Conservation (phyloP, 208 protist genomes). For the Acanthamoeba royreba region DNA sequence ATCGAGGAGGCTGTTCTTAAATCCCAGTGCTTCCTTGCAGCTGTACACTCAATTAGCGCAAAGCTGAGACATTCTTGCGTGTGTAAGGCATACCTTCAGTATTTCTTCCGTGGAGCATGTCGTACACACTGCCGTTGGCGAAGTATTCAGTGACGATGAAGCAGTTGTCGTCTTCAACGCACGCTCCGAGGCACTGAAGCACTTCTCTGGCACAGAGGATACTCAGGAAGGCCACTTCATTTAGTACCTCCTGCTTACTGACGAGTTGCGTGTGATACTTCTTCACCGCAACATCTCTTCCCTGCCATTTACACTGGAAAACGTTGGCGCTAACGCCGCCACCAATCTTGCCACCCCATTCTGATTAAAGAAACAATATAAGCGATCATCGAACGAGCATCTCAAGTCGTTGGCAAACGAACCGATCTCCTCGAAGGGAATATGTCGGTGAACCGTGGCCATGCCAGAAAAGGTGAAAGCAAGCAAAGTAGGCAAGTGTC, state of each 20-base stretch:
- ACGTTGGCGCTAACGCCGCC: constrained; percentile 24
- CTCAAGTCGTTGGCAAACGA: background rate
- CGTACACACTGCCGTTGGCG: background rate
- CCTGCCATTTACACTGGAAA: background rate
- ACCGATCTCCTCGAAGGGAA: background rate
- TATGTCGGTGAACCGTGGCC: background rate
- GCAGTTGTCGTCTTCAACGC: background rate
- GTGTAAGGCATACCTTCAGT: background rate
- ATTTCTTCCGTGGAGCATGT: constrained; percentile 3
- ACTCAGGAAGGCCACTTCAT: constrained; percentile 20
- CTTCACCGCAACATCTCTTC: background rate
- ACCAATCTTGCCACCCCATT: background rate
- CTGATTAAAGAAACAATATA: background rate
- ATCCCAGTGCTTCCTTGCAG: background rate
- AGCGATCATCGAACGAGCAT: background rate
- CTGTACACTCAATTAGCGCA: background rate
- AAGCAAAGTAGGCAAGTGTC: constrained; percentile 17
- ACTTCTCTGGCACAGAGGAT: background rate
- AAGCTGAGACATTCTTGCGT: background rate
- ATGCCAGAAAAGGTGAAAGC: background rate
- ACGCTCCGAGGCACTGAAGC: constrained; percentile 10
- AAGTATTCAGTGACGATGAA: constrained; percentile 46
- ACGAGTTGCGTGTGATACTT: constrained; percentile 29
- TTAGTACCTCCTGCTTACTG: constrained; percentile 9
- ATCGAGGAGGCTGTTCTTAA: constrained; percentile 38